These are phyloP conservation scores for Pseudisothecium myosuroides DNA, from an alignment of 225 moss, liverwort and hornwort species.

Conservation along the genomic window DNA sequence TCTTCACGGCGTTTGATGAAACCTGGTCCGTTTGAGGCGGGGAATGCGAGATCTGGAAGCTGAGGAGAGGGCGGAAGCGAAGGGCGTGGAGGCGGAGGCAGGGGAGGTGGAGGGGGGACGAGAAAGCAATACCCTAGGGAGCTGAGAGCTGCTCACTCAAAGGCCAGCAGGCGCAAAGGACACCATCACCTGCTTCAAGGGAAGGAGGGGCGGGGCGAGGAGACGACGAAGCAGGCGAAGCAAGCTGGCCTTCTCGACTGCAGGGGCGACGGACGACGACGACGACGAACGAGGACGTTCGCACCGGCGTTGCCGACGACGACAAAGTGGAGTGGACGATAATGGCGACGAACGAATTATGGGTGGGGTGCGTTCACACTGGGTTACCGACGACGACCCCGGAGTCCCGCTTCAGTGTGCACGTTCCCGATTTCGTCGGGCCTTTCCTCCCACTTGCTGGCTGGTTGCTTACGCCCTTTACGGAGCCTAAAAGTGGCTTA, in stretches of 20 bases:
- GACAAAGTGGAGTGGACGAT: background rate
- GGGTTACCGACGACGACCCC: background rate
- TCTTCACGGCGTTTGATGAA: background rate
- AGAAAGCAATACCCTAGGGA: constrained; percentile 5
- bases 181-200: background rate
- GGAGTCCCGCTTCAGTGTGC: background rate
- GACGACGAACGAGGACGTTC: background rate
- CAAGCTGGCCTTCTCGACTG: background rate
- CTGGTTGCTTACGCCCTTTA: background rate
- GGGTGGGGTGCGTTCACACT: background rate
- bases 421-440: background rate
- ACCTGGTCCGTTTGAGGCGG: background rate
- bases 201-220: background rate
- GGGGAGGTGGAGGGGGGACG: background rate
- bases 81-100: background rate
- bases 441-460: background rate
- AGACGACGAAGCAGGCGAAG: background rate
- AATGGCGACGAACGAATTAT: background rate
- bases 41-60: background rate
- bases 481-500: background rate
- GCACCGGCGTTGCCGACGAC: background rate
- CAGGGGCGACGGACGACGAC: background rate
- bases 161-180: background rate
- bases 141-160: background rate
- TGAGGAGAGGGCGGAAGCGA: background rate